These are phyloP conservation scores for Paramecium caudatum DNA, from an alignment of 73 alveolate genomes.

Conservation along the genomic window DNA sequence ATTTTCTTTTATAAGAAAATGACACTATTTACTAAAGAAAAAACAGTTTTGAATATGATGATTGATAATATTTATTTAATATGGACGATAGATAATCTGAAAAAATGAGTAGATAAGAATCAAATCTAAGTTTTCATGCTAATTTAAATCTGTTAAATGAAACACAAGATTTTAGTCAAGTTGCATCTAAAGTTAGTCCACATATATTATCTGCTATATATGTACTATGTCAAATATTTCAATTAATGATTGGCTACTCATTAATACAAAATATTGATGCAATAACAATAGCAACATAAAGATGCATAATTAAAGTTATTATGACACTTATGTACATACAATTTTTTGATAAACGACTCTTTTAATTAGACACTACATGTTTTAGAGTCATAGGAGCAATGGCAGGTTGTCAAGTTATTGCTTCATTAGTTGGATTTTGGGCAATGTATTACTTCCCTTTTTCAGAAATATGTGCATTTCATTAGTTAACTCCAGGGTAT, in stretches of 20 bases:
- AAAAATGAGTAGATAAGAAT: constrained; percentile 13
- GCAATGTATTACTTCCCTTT: constrained; percentile 44
- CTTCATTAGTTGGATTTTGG: constrained; percentile 10
- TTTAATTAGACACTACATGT: not conserved
- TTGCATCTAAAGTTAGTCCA: not conserved
- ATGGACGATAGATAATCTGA: constrained; percentile 9
- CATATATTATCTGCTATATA: not conserved
- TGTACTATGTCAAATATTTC: not conserved
- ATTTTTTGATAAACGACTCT: constrained; percentile 35
- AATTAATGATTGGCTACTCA: constrained; percentile 12
- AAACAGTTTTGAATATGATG: constrained; percentile 49
- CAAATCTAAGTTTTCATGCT: constrained; percentile 52
- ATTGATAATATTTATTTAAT: constrained; percentile 36
- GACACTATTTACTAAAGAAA: constrained; percentile 52
- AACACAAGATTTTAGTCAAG: not conserved
- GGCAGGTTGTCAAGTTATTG: constrained; percentile 9
- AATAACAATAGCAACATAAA: constrained; percentile 45
- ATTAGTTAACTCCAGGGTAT: constrained; percentile 54
- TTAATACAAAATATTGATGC: constrained; percentile 19
- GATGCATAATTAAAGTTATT: constrained; percentile 1
- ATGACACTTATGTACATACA: constrained; percentile 10
- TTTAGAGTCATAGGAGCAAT: constrained; percentile 1
- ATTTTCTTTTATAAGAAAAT: constrained; percentile 33
- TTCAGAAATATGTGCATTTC: constrained; percentile 62
- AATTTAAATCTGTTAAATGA: not conserved